Evolutionary conservation across 306 rosid genomes (phyloP).

Genomic region (Clitoria ternatea): DNA sequence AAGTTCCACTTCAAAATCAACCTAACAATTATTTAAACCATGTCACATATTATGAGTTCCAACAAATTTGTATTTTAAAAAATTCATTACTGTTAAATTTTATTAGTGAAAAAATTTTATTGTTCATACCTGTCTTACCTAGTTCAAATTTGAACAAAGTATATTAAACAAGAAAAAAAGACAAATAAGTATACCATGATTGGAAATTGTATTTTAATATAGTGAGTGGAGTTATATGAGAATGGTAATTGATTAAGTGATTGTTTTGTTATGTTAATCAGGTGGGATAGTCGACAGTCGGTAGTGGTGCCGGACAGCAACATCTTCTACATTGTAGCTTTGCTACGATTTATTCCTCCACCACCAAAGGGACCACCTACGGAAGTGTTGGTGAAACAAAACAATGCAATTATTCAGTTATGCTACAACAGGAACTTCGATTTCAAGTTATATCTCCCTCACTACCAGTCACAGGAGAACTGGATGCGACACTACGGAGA

Average conservation of each 20-base stretch:
- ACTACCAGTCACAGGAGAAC: slow-evolving; percentile 55
- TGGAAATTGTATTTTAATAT: too few relatives aligned
- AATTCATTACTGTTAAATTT: too few relatives aligned
- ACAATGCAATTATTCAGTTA: slow-evolving; percentile 51
- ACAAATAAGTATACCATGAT: too few relatives aligned
- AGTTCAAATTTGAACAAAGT: too few relatives aligned
- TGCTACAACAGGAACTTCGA: slow-evolving; percentile 50
- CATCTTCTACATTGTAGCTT: slow-evolving; percentile 79
- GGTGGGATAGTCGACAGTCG: slow-evolving; percentile 92
- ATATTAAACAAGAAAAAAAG: too few relatives aligned
- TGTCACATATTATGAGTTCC: too few relatives aligned
- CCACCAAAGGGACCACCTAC: slow-evolving; percentile 48
- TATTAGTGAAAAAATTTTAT: too few relatives aligned
- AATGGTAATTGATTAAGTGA: neutral
- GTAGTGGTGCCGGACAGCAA: slow-evolving; percentile 71
- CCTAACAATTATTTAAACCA: too few relatives aligned
- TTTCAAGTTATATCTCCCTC: slow-evolving; percentile 86
- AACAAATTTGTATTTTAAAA: too few relatives aligned
- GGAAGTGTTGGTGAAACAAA: slow-evolving; percentile 54
- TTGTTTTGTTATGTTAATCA: slow-evolving; percentile 12
- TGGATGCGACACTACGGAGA: slow-evolving; percentile 84
- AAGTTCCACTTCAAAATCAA: too few relatives aligned
- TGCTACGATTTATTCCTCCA: slow-evolving; percentile 65
- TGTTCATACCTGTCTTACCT: too few relatives aligned
- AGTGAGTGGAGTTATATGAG: neutral